Base-by-base conservation (phyloP, 176 grass and related monocot genomes). In the Aegilops longissima region DNA sequence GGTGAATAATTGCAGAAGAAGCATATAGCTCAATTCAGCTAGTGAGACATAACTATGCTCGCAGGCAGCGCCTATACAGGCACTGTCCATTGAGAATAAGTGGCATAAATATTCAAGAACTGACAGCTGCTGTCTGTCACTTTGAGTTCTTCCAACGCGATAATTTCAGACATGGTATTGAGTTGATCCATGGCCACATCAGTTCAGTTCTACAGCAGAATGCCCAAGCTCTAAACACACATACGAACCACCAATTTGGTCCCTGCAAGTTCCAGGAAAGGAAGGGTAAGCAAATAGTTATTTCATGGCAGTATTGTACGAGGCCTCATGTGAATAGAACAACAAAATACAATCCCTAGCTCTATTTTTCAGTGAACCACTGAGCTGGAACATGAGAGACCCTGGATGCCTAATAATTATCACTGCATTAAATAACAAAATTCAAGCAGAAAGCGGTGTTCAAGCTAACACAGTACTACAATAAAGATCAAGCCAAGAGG, bases 221-320 rank as follows among this genome's bases (percentile, higher is more conserved):
- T 20, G 13, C 45, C 13, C 51, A 83, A 29, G 68, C 51, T 58
- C 10, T 24, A 16, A 73, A 14, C 31, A 78, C 2, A 38, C 21
- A 20, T n/a, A 42, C 8, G 24, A 8, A 27, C 12, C 91, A 70
- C 91, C 92, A 49, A 92, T 92, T 73, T 98, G 90, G 84, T 56
- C 16, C 74, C 74, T 77, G 74, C 1, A 76, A 56, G 16, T 77
- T 77, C 47, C 24, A 77, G 29, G 47, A 77, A 2, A 77, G 0
- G 4, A 77, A 33, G 10, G 27, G 74, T 77, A 54, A 77, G 74
- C 74, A 33, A 31, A 33, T 59, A 33, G 11, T 76, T 29, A 52
- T 54, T 76, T 56, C 73, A 76, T 31, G 16, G 4, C 45, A 76
- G 24, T 18, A 30, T 0, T 30, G 44, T 14, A 75, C 20, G 6